Evolutionary conservation across 2,329 filamentous ascomycete species (phyloP), one percentile per base, ranked within the genome.

Genomic region (Coniochaeta hoffmannii): DNA sequence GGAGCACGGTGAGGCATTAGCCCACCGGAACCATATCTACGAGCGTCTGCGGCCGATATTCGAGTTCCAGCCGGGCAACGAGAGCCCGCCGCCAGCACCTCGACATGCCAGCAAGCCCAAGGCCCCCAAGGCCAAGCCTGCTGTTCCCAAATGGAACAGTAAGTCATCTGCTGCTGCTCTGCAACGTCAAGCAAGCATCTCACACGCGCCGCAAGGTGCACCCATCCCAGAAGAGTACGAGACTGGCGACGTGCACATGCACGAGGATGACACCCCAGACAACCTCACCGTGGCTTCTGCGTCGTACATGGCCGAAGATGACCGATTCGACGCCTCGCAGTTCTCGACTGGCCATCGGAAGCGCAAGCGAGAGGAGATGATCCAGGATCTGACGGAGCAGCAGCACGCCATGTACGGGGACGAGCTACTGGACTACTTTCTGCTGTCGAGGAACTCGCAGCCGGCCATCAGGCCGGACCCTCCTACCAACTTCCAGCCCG

Each of bases 391-490:
- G 58, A 85, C 83, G 8, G 89, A 95, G 61, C 88, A 92, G 67
- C 87, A 94, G 62, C 92, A 97, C 69, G 87, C 89, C 28, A 78
- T 96, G 24, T 99, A 96, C 71, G 90, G 91, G 15, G 94, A 99
- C 61, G 89, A 94, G 63, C 80, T 99, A 26, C 78, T 99, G 34
- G 94, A 99, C 70, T 99, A 97, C 73, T 99, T 97, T 66, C 87
- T 97, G 73, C 85, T 93, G 46, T 85, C 89, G 53, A 87, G 90
- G 61, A 88, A 89, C 59, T 87, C 92, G 69, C 86, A 88, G 57
- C 82, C 85, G 19, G 84, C 86, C 65, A 83, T 74, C 63, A 84
- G 77, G 54, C 92, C 91, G 1, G 84, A 90, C 58, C 92, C 93
- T 2, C 94, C 94, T 0, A 76, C 85, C 32, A 88, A 90, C 67